These are phyloP conservation scores for Zymoseptoria tritici DNA, from an alignment of 2,329 filamentous ascomycete genomes.

Conservation along the genomic window DNA sequence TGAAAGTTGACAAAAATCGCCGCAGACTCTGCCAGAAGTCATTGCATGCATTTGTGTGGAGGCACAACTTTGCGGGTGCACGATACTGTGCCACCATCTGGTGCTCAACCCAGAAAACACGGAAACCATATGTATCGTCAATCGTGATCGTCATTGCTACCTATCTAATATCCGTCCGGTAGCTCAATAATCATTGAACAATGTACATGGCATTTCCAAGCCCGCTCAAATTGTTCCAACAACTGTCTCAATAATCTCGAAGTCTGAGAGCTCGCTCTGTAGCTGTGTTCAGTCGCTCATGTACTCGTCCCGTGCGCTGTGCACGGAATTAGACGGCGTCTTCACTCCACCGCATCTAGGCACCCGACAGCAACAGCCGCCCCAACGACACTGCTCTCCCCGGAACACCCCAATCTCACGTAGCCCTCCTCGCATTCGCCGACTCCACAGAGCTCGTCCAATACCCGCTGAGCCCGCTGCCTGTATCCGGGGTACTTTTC, in stretches of 20 bases:
- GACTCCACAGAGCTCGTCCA: slow-evolving; percentile 49
- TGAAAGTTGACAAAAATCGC: neutral
- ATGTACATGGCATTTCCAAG: neutral
- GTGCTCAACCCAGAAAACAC: neutral
- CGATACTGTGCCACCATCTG: neutral
- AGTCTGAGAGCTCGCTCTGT: no score
- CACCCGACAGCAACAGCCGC: slow-evolving; percentile 57
- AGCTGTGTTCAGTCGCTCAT: no score
- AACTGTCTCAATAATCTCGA: neutral
- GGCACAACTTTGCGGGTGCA: neutral
- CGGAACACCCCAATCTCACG: slow-evolving; percentile 59
- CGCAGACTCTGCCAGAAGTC: neutral
- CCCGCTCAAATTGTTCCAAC: neutral
- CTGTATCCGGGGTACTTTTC: slow-evolving; percentile 69
- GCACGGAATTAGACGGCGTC: no score
- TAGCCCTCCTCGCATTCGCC: slow-evolving; percentile 34
- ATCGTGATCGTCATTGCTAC: neutral
- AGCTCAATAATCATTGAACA: no score
- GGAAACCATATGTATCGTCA: neutral
- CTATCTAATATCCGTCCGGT: neutral
- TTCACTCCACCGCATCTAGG: slow-evolving; percentile 13
- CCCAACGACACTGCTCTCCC: slow-evolving; percentile 67
- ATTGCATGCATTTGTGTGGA: neutral
- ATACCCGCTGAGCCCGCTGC: slow-evolving; percentile 52
- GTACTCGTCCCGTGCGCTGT: no score